A percentile compares a stretch with the other conserved stretches of the same genome.
Conservation (phyloP, 1,284 basidiomycete genomes). For the Austroboletus olivaceoglutinosus region DNA sequence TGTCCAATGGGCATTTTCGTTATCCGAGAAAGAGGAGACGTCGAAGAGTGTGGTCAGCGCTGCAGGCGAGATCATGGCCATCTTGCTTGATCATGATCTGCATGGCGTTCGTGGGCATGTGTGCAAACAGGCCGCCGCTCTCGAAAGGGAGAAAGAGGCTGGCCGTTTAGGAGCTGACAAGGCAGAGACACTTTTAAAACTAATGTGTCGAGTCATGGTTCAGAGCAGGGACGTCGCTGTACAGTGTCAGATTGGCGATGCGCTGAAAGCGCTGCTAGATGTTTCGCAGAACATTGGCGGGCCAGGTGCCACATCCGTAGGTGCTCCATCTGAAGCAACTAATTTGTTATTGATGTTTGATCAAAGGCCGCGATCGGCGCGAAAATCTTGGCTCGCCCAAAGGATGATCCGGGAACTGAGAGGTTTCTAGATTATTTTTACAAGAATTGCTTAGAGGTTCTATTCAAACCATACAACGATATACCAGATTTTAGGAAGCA, state of each 20-base stretch:
- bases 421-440: constrained; percentile 94
- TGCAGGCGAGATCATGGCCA: constrained; percentile 84
- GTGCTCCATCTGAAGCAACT: constrained; percentile 10
- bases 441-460: constrained; percentile 66
- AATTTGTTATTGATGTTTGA: constrained; percentile 5
- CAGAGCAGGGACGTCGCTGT: constrained; percentile 82
- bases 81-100: constrained; percentile 90
- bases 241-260: constrained; percentile 89
- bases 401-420: constrained; percentile 84
- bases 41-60: constrained; percentile 62
- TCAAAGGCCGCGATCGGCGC: constrained; percentile 30
- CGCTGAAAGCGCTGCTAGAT: constrained; percentile 84
- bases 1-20: constrained; percentile 85
- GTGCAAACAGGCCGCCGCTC: constrained; percentile 72
- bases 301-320: constrained; percentile 39
- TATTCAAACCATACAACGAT: constrained; percentile 80
- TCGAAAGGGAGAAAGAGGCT: constrained; percentile 56
- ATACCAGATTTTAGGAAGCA: constrained; percentile 73
- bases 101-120: constrained; percentile 84
- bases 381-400: constrained; percentile 55
- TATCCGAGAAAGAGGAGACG: constrained; percentile 46
- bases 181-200: constrained; percentile 72
- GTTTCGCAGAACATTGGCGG: constrained; percentile 48
- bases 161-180: constrained; percentile 57
- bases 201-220: constrained; percentile 77